Conservation (phyloP, 2,329 filamentous ascomycete genomes). For the Nothophaeocryptopus gaeumannii region DNA sequence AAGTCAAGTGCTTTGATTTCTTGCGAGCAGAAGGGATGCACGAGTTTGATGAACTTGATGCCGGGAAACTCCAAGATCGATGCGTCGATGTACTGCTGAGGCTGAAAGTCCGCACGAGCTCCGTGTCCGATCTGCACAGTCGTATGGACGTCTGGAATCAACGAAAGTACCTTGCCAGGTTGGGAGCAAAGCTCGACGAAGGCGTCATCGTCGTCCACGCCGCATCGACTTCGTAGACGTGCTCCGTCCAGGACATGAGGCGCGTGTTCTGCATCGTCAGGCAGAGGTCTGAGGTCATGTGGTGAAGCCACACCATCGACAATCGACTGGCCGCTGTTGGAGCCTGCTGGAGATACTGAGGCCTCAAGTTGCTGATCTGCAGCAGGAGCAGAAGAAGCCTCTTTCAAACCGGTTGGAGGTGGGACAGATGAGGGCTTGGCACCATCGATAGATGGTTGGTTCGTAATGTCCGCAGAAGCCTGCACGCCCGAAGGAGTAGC, state of each 20-base stretch:
- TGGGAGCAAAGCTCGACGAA: conserved; percentile 4
- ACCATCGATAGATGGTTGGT: too few relatives aligned
- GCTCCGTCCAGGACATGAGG: conserved; percentile 8
- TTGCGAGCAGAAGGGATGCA: conserved; percentile 10
- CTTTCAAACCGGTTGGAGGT: too few relatives aligned
- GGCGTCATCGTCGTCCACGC: conserved; percentile 4
- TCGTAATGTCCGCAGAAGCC: too few relatives aligned
- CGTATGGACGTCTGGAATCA: not conserved
- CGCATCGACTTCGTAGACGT: conserved; percentile 9
- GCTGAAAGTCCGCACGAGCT: not conserved
- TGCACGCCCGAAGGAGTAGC: too few relatives aligned
- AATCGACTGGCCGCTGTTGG: not conserved
- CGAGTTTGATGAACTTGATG: conserved; percentile 7
- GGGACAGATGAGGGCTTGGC: too few relatives aligned
- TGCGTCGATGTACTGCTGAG: not conserved
- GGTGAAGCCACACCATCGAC: not conserved
- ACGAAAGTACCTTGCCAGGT: not conserved
- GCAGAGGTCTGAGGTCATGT: conserved; percentile 1
- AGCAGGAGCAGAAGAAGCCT: too few relatives aligned
- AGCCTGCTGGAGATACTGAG: too few relatives aligned
- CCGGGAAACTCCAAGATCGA: conserved; percentile 3
- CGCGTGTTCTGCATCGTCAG: conserved; percentile 3
- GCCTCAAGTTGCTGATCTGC: too few relatives aligned
- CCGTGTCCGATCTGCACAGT: conserved; percentile 8
- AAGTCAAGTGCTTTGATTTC: conserved; percentile 4